Percentiles rank a stretch among this genome's conserved stretches.
Evolutionary conservation across 106 monocot species (phyloP).

Genomic region (Dioscorea dumetorum): DNA sequence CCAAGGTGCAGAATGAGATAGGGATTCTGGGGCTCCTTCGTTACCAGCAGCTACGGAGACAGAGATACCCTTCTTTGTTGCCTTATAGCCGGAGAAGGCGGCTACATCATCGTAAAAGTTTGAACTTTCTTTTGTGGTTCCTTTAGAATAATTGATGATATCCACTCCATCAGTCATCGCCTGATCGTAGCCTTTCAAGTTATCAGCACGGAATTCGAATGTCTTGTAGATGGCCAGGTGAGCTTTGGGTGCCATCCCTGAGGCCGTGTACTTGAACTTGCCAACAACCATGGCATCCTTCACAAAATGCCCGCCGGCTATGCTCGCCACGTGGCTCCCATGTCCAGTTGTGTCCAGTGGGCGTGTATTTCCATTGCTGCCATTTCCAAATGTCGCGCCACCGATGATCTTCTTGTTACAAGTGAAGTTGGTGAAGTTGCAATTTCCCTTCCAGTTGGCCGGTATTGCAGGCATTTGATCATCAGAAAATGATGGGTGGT

Average conservation of each 20-base stretch:
- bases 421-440: not conserved
- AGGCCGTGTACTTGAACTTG: not conserved
- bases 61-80: slow-evolving; percentile 4
- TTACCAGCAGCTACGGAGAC: slow-evolving; percentile 1
- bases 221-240: slow-evolving; percentile 25
- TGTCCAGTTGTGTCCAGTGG: slow-evolving; percentile 1
- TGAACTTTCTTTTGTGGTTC: too few species aligned
- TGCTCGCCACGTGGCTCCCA: slow-evolving; percentile 22
- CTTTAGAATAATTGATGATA: slow-evolving; percentile 11
- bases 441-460: not conserved
- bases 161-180: slow-evolving; percentile 19
- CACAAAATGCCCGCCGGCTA: slow-evolving; percentile 13
- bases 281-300: slow-evolving; percentile 10
- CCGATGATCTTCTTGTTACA: slow-evolving; percentile 12
- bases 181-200: not conserved
- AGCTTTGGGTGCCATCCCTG: slow-evolving; percentile 22
- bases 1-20: slow-evolving; percentile 17
- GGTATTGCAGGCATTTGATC: not conserved
- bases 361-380: not conserved
- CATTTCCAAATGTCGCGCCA: not conserved
- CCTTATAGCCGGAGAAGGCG: slow-evolving; percentile 10
- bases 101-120: not conserved
- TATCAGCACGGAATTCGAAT: not conserved
- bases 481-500: slow-evolving; percentile 1
- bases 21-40: not conserved